A percentile compares a stretch with the other conserved stretches of the same genome.
phyloP scores from a whole-genome alignment of 306 rosid genomes.

The Neltuma alba region DNA sequence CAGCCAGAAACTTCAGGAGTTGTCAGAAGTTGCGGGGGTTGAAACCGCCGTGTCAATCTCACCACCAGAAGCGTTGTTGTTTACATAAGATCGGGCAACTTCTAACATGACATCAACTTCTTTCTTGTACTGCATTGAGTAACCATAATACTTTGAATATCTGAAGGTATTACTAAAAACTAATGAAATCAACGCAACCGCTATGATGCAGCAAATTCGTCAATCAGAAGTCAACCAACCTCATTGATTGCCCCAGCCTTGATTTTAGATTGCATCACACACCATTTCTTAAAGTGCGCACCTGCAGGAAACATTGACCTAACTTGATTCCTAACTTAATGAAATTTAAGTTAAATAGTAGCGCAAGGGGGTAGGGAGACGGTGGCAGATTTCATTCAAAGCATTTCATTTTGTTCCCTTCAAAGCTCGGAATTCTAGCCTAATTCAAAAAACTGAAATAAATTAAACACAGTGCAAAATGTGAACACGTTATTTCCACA shows the following conservation, averaged over 20 bases:
- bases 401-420: not conserved
- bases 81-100: constrained; percentile 64
- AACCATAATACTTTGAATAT: constrained; percentile 24
- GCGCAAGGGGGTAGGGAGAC: constrained; percentile 9
- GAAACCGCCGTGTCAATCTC: constrained; percentile 40
- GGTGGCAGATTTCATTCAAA: not conserved
- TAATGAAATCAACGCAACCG: constrained; percentile 14
- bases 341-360: not conserved
- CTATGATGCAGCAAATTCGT: constrained; percentile 13
- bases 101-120: constrained; percentile 82
- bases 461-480: not conserved
- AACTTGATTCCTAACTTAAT: constrained; percentile 24
- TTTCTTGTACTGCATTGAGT: constrained; percentile 79
- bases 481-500: not conserved
- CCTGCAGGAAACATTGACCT: constrained; percentile 54
- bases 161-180: constrained; percentile 11
- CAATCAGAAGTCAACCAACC: constrained; percentile 57
- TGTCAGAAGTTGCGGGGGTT: constrained; percentile 43
- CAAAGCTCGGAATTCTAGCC: not conserved
- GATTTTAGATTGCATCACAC: constrained; percentile 94
- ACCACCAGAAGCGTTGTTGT: constrained; percentile 39
- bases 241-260: constrained; percentile 86
- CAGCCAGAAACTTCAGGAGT: constrained; percentile 36
- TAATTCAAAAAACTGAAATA: constrained; percentile 10
- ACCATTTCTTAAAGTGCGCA: constrained; percentile 98